Conservation (phyloP, 768 basidiomycete species). For the Chalciporus pseudorubinellus region DNA sequence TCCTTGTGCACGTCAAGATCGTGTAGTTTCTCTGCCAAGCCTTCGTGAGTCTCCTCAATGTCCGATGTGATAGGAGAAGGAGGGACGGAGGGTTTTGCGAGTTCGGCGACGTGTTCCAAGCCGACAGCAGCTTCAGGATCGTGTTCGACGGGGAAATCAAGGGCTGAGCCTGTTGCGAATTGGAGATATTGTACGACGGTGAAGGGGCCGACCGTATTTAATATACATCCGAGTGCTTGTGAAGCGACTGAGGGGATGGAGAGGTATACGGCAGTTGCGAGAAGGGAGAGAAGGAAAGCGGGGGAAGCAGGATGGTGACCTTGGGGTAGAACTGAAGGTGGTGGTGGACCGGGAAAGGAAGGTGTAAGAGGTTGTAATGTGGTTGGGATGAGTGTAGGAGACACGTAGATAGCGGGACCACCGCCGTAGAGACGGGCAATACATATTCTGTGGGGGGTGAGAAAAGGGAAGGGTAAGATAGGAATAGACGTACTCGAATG, state of each 20-base stretch:
- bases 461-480: background rate
- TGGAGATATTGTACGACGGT: slow-evolving; percentile 75
- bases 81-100: slow-evolving; percentile 37
- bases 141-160: slow-evolving; percentile 40
- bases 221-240: slow-evolving; percentile 67
- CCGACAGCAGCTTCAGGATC: slow-evolving; percentile 67
- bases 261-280: slow-evolving; percentile 85
- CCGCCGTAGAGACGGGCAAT: slow-evolving; percentile 86
- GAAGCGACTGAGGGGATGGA: slow-evolving; percentile 75
- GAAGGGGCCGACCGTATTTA: slow-evolving; percentile 73
- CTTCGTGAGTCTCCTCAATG: slow-evolving; percentile 17
- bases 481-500: slow-evolving; percentile 74
- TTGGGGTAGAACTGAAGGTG: slow-evolving; percentile 35
- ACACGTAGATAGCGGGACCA: slow-evolving; percentile 70
- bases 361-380: slow-evolving; percentile 68
- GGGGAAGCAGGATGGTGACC: slow-evolving; percentile 76
- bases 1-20: slow-evolving; percentile 37
- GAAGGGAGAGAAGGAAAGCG: slow-evolving; percentile 77
- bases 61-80: slow-evolving; percentile 12
- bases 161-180: slow-evolving; percentile 75
- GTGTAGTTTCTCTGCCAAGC: slow-evolving; percentile 30
- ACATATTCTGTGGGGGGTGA: slow-evolving; percentile 57
- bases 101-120: slow-evolving; percentile 62
- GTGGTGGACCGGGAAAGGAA: slow-evolving; percentile 44
- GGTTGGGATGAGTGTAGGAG: slow-evolving; percentile 63